Percentiles rank a stretch among this genome's conserved stretches.
phyloP scores from a whole-genome alignment of 495 filamentous ascomycete genomes.

The Talaromyces thailandensis region DNA sequence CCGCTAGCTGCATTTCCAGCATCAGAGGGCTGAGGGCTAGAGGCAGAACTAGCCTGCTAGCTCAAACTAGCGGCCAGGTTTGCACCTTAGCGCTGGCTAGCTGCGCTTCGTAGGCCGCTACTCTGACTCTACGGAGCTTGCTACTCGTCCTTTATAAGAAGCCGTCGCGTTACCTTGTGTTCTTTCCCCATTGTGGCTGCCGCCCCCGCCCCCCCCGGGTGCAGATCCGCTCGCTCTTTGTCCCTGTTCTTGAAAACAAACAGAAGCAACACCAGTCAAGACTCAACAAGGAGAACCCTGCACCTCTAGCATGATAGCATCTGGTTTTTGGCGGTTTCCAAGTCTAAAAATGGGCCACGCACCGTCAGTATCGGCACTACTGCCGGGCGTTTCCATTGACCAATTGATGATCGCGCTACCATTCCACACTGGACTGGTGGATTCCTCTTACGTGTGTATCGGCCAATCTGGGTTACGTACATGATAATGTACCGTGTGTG shows the following conservation, averaged over 20 bases:
- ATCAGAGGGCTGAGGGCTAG: no score
- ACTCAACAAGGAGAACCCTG: background rate
- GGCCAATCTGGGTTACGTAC: background rate
- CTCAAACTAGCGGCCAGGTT: background rate
- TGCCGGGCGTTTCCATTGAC: background rate
- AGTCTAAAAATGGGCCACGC: background rate
- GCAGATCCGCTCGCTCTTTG: background rate
- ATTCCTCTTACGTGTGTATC: background rate
- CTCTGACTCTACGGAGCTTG: background rate
- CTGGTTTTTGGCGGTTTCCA: background rate
- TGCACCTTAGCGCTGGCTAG: background rate
- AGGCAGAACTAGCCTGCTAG: background rate
- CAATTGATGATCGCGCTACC: background rate
- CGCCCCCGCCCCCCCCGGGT: background rate
- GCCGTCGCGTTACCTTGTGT: background rate
- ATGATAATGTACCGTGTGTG: background rate
- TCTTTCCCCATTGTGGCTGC: background rate
- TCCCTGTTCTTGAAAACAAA: background rate
- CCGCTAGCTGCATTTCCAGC: background rate
- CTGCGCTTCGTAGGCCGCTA: background rate
- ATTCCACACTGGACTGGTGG: background rate
- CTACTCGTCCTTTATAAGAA: background rate
- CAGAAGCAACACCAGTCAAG: background rate
- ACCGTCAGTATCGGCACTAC: background rate
- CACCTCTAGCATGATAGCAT: background rate